Evolutionary conservation across 768 basidiomycete species (phyloP), one percentile per base, ranked within the genome.

Genomic region (Auriscalpium orientale): DNA sequence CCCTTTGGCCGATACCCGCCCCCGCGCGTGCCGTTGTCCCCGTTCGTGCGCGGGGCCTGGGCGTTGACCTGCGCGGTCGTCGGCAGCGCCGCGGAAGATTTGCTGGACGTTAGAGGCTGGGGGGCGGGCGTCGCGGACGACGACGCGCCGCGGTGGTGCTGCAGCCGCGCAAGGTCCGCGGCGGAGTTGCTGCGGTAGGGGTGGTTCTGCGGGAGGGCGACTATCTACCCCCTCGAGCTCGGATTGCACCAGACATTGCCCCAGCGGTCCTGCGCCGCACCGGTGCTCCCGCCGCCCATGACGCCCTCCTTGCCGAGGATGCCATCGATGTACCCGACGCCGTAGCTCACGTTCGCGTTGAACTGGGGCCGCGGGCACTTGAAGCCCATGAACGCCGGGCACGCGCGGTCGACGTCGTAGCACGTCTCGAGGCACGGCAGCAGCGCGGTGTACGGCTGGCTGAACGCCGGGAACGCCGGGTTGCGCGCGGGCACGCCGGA

Each of bases 371-470:
- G 63, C 2, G 90, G 91, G 60, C 91, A 93, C 58, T 71, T 69
- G 70, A 90, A 87, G 2, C 79, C 77, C 10, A 95, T 60, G 62
- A 89, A 82, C 33, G 75, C 74, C 4, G 91, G 91, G 66, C 91
- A 95, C 11, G 88, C 80, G 28, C 91, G 80, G 60, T 88, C 85
- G 21, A 80, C 82, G 1, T 79, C 76, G 16, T 81, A 77, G 70
- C 92, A 95, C 34, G 79, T 80, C 70, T 91, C 92, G 10, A 91
- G 70, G 66, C 91, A 93, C 3, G 92, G 91, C 36, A 89, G 71
- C 15, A 94, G 71, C 65, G 79, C 76, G n/a, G 69, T 72, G 70
- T 89, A 91, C 1, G 73, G 53, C 18, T 65, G 68, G 2, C 65
- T 62, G 59, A 77, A 69, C 12, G 74, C 53, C n/a, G 83, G 78